Base-by-base conservation (phyloP, 1,139 yeast species). In the Lodderomyces elongisporus region DNA sequence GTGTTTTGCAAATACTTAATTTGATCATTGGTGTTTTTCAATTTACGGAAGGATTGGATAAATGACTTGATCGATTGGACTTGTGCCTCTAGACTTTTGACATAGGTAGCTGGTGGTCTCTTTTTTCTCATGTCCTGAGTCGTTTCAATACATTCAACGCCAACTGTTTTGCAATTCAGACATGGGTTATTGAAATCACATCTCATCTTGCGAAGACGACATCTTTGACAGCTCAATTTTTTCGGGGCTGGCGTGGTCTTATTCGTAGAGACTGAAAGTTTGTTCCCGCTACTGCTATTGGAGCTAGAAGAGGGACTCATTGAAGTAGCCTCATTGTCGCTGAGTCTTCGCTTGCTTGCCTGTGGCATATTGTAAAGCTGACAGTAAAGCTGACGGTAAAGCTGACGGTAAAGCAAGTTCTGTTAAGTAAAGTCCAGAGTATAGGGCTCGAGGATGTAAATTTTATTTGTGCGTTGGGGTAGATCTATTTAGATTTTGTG, bases 161-260 rank as follows among this genome's bases (percentile, higher is more conserved):
- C 60, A 5, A 66, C 57, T 37, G 62, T 64, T 15, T 52, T 49
- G 49, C 83, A 77, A 32, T 63, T 63, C 16, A 64, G 55, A 44
- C 83, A 77, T 0, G 82, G 82, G 33, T 50, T 54, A 7, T 61
- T 64, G 35, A 63, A 56, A 44, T 72, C 68, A 48, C 83, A 77
- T 48, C 71, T 73, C 42, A 74, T 73, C 46, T 76, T 70, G 32
- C 75, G 60, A n/a, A 57, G 43, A 14, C 80, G 58, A 46, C 81
- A 75, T 32, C 74, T 49, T 44, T 66, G 68, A 46, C 80, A 74
- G 31, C 64, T 57, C 28, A 50, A 38, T 32, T 43, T 32, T 21
- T 43, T 44, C 9, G 14, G 14, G 9, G 24, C 27, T 4, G 25
- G 12, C 17, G 25, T 24, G 14, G 26, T 9, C 14, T 24, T n/a